Evolutionary conservation across 31 red algal genomes (phyloP).

Genomic region (Endocladia muricata): DNA sequence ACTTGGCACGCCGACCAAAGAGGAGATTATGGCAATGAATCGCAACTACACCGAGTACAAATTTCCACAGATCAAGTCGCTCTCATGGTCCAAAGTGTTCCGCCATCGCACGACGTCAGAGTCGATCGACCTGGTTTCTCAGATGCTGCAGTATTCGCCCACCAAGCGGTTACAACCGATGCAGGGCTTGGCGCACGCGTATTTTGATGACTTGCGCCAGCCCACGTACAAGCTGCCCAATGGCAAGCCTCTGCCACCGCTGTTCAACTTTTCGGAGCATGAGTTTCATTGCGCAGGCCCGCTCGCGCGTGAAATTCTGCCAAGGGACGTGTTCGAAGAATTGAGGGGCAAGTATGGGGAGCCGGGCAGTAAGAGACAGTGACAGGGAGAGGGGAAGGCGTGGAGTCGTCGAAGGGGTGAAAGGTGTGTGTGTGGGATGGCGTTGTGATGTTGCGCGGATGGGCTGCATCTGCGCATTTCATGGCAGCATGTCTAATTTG

Average conservation of each 20-base stretch:
- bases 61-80: conserved; percentile 87
- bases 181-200: conserved; percentile 89
- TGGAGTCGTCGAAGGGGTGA: background rate
- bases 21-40: conserved; percentile 90
- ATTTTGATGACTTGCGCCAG: conserved; percentile 89
- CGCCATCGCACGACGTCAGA: conserved; percentile 76
- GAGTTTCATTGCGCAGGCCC: conserved; percentile 74
- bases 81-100: conserved; percentile 83
- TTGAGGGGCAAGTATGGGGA: conserved; percentile 67
- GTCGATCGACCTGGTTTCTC: conserved; percentile 87
- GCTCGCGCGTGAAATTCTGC: conserved; percentile 52
- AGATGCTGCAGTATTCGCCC: conserved; percentile 91
- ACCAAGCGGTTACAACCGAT: conserved; percentile 79
- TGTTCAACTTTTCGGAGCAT: conserved; percentile 95
- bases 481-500: no score
- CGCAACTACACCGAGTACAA: conserved; percentile 92
- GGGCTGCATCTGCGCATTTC: no score
- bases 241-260: conserved; percentile 82
- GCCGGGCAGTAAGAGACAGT: conserved; percentile 37
- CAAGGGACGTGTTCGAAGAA: conserved; percentile 43
- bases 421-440: background rate
- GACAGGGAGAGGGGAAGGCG: background rate
- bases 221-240: conserved; percentile 66
- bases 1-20: conserved; percentile 65
- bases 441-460: background rate